phyloP scores from a whole-genome alignment of 2,329 filamentous ascomycete species.

The Aspergillus piperis region DNA sequence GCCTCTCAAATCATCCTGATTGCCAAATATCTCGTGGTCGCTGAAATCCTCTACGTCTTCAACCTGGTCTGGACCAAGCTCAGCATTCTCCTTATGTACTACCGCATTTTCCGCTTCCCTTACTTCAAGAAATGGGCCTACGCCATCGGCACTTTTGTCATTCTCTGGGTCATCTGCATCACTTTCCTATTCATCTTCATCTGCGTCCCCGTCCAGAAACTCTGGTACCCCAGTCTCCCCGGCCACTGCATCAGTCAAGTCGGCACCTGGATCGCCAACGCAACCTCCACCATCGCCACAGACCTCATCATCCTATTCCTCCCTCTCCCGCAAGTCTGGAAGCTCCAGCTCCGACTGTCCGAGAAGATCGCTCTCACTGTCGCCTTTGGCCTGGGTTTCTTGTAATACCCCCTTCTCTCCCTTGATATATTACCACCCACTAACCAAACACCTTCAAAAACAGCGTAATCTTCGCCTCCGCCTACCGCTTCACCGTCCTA shows the following conservation, averaged over 20 bases:
- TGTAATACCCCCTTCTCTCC: constrained; percentile 15
- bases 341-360: constrained; percentile 24
- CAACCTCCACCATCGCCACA: constrained; percentile 26
- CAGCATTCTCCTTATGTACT: constrained; percentile 31
- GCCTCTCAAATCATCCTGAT: constrained; percentile 34
- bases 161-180: constrained; percentile 30
- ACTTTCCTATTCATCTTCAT: constrained; percentile 33
- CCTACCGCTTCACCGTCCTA: constrained; percentile 30
- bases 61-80: constrained; percentile 34
- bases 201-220: constrained; percentile 31
- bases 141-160: constrained; percentile 27
- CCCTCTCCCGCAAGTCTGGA: constrained; percentile 32
- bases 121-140: constrained; percentile 33
- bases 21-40: constrained; percentile 39
- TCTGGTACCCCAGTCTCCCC: constrained; percentile 29
- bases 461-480: constrained; percentile 31
- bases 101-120: constrained; percentile 30
- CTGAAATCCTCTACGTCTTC: constrained; percentile 44
- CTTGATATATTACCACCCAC: not conserved
- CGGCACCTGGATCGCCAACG: constrained; percentile 30
- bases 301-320: constrained; percentile 29
- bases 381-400: constrained; percentile 27
- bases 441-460: not conserved
- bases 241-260: constrained; percentile 32
- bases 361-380: constrained; percentile 26